Conservation (phyloP, 2,329 filamentous ascomycete species). For the Chlorencoelia australis region DNA sequence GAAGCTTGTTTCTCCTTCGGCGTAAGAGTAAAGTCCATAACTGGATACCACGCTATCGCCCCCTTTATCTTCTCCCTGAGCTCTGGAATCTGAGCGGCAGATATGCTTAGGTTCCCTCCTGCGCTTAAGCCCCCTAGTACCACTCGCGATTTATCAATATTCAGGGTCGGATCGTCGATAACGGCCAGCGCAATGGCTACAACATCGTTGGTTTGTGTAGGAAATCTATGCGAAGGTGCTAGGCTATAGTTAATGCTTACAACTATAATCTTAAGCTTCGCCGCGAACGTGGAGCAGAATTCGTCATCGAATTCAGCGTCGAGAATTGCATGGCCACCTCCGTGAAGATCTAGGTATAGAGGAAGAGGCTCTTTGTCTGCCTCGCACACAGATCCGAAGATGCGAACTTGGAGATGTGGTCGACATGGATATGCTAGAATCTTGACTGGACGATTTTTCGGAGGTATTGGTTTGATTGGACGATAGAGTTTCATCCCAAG, state of each 20-base stretch:
- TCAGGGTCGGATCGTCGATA: conserved; percentile 34
- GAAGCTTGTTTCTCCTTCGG: conserved; percentile 22
- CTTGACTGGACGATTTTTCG: conserved; percentile 4
- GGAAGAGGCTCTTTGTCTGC: conserved; percentile 28
- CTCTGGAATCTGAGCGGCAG: conserved; percentile 31
- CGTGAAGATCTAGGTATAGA: conserved; percentile 40
- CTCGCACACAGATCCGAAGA: conserved; percentile 33
- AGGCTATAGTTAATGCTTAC: conserved; percentile 40
- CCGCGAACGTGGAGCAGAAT: conserved; percentile 37
- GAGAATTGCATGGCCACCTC: conserved; percentile 39
- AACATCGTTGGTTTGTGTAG: conserved; percentile 35
- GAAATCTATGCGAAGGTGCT: conserved; percentile 36
- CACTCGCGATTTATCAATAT: conserved; percentile 34
- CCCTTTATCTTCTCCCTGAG: conserved; percentile 28
- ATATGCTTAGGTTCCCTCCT: conserved; percentile 39
- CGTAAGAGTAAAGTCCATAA: conserved; percentile 31
- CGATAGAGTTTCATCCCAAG: conserved; percentile 6
- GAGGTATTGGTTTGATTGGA: conserved; percentile 4
- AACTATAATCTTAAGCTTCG: conserved; percentile 33
- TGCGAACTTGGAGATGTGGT: conserved; percentile 19
- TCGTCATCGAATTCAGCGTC: conserved; percentile 34
- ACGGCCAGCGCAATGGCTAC: conserved; percentile 33
- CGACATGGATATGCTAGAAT: conserved; percentile 19
- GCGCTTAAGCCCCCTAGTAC: conserved; percentile 40
- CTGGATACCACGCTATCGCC: conserved; percentile 35